phyloP scores from a whole-genome alignment of 192 early-diverging fungal genomes.

The Gryganskiella cystojenkinii region DNA sequence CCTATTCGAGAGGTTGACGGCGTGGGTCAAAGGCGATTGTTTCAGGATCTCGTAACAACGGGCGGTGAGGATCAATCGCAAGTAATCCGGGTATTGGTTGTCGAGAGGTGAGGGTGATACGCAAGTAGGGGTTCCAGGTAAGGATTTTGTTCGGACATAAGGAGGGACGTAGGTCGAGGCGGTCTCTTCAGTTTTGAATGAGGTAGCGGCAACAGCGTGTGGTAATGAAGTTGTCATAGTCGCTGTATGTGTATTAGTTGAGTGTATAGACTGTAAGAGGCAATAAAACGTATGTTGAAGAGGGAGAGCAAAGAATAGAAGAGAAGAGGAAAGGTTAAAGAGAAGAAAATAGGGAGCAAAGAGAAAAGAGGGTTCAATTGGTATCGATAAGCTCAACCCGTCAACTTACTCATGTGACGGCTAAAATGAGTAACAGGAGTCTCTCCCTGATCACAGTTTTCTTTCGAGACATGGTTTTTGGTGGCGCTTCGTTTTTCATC shows the following conservation, averaged over 20 bases:
- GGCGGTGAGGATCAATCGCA: constrained; percentile 92
- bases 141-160: constrained; percentile 14
- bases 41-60: constrained; percentile 94
- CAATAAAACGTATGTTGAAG: no score
- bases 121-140: constrained; percentile 14
- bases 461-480: no score
- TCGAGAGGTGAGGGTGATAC: not conserved
- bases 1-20: constrained; percentile 84
- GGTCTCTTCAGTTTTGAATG: not conserved
- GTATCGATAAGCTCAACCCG: not conserved
- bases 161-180: constrained; percentile 27
- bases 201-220: no score
- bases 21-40: constrained; percentile 89
- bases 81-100: constrained; percentile 79
- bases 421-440: no score
- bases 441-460: no score
- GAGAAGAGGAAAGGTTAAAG: no score
- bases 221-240: no score
- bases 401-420: not conserved
- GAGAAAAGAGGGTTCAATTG: not conserved
- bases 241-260: no score
- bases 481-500: no score
- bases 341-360: not conserved
- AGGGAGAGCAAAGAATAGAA: not conserved
- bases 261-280: not conserved